Evolutionary conservation across 2,329 filamentous ascomycete genomes (phyloP).

Genomic region (Corinectria fuckeliana): DNA sequence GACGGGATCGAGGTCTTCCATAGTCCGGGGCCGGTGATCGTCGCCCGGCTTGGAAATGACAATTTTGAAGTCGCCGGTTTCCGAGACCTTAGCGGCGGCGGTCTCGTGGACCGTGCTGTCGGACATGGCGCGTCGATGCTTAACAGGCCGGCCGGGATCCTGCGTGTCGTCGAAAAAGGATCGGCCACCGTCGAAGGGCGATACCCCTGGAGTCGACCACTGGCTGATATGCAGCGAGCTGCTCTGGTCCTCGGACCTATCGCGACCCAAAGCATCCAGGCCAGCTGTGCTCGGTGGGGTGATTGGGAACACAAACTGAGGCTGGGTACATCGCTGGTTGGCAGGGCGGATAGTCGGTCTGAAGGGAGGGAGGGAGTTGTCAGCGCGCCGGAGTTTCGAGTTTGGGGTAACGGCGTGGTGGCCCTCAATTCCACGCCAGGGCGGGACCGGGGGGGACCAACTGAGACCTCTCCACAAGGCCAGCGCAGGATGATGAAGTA

Average conservation of each 20-base stretch:
- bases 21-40: constrained; percentile 65
- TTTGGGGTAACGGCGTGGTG: constrained; percentile 11
- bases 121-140: constrained; percentile 71
- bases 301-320: constrained; percentile 64
- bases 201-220: constrained; percentile 52
- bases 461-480: constrained; percentile 25
- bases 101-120: constrained; percentile 78
- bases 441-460: constrained; percentile 15
- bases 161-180: constrained; percentile 42
- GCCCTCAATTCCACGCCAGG: constrained; percentile 18
- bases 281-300: constrained; percentile 66
- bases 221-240: constrained; percentile 42
- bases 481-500: constrained; percentile 21
- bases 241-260: constrained; percentile 35
- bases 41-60: constrained; percentile 76
- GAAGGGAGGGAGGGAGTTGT: constrained; percentile 24
- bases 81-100: constrained; percentile 57
- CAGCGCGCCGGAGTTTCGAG: constrained; percentile 27
- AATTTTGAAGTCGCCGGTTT: constrained; percentile 76
- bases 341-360: constrained; percentile 68
- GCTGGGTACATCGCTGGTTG: constrained; percentile 67
- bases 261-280: constrained; percentile 53
- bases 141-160: constrained; percentile 35
- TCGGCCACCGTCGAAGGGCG: constrained; percentile 45
- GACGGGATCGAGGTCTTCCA: constrained; percentile 59